phyloP scores from a whole-genome alignment of 176 grass and related monocot species.

The Hordeum marinum region DNA sequence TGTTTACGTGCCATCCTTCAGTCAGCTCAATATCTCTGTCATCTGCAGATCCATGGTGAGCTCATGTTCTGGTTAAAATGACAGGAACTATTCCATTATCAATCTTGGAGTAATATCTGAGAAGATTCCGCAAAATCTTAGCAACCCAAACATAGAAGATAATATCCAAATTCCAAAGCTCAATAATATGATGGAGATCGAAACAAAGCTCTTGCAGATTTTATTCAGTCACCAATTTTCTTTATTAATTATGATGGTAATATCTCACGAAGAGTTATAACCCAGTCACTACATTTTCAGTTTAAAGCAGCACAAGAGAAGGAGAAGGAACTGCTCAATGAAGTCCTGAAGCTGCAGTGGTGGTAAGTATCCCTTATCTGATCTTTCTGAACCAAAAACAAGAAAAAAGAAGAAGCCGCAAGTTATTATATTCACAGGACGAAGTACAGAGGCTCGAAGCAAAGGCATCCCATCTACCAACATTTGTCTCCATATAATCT shows the following conservation, averaged over 20 bases:
- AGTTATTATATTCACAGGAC: conserved; percentile 52
- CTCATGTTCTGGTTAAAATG: conserved; percentile 1
- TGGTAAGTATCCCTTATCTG: conserved; percentile 44
- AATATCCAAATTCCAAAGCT: no score
- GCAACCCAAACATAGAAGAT: no score
- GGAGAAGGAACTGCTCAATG: conserved; percentile 63
- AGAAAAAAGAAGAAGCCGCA: conserved; percentile 8
- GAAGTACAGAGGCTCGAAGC: conserved; percentile 40
- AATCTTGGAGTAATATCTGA: background rate
- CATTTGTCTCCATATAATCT: background rate
- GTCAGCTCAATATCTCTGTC: conserved; percentile 34
- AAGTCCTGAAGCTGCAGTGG: conserved; percentile 63
- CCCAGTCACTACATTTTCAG: conserved; percentile 15
- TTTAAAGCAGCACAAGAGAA: conserved; percentile 63
- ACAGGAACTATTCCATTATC: background rate
- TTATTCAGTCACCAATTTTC: background rate
- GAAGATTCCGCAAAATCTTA: no score
- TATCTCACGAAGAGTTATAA: background rate
- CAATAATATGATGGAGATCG: background rate
- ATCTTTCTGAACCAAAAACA: background rate
- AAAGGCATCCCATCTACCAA: conserved; percentile 19
- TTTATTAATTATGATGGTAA: background rate
- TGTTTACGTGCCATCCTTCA: conserved; percentile 6
- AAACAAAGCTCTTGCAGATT: background rate
- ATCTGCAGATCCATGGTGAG: conserved; percentile 66